Evolutionary conservation across 1,139 yeast species (phyloP).

Genomic region (Debaryomyces sp.): DNA sequence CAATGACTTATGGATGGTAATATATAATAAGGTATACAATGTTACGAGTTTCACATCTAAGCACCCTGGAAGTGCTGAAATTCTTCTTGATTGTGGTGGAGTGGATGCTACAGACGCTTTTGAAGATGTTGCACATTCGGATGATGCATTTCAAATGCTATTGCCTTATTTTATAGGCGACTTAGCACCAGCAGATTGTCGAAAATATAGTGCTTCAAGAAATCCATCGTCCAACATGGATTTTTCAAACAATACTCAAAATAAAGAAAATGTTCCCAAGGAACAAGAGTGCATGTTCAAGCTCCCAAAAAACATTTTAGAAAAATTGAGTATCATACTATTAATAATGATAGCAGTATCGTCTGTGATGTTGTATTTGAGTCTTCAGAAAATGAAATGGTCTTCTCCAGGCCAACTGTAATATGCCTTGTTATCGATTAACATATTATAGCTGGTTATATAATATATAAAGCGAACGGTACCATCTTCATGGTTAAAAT

Average conservation of each 20-base stretch:
- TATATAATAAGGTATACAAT: slow-evolving; percentile 65
- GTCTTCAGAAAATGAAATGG: slow-evolving; percentile 35
- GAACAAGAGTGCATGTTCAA: slow-evolving; percentile 9
- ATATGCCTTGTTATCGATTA: neutral
- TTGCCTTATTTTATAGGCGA: slow-evolving; percentile 42
- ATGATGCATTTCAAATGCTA: slow-evolving; percentile 44
- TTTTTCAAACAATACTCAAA: neutral
- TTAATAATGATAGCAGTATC: slow-evolving; percentile 26
- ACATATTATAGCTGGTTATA: too few relatives aligned
- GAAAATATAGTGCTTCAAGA: slow-evolving; percentile 3
- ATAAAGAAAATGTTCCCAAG: slow-evolving; percentile 11
- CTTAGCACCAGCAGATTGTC: slow-evolving; percentile 17
- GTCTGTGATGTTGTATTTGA: slow-evolving; percentile 28
- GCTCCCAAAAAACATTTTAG: slow-evolving; percentile 15
- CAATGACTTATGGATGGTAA: slow-evolving; percentile 66
- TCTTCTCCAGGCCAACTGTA: slow-evolving; percentile 7
- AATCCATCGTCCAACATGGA: slow-evolving; percentile 6
- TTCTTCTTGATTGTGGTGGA: slow-evolving; percentile 69
- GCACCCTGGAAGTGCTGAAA: slow-evolving; percentile 77
- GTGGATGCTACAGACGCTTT: slow-evolving; percentile 70
- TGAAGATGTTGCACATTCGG: slow-evolving; percentile 54
- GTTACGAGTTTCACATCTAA: slow-evolving; percentile 48
- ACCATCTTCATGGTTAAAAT: too few relatives aligned
- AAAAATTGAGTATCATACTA: slow-evolving; percentile 22
- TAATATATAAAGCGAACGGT: too few relatives aligned